Base-by-base conservation (phyloP, 257 asterid genomes). In the Datura wrightii region DNA sequence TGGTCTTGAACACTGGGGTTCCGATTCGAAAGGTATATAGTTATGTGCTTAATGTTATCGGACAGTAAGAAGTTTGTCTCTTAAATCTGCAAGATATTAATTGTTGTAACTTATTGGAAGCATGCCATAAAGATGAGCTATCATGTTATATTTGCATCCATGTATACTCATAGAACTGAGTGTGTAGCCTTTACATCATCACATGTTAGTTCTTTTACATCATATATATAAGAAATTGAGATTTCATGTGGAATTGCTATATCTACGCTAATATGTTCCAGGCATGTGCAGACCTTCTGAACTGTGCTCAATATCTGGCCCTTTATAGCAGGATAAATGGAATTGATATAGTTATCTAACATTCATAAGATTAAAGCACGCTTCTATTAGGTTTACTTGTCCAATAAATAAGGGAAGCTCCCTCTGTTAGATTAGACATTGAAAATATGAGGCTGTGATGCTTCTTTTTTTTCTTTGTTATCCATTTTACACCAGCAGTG, bases 1-100 rank as follows among this genome's bases (percentile, higher is more conserved):
- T 85, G 98, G 98, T 88, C 98, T 97, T 84, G 86, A 95, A 83
- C 99, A 97, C 88, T 97, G 99, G 99, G 99, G 99, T 86, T 97
- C 98, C 13, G 99, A 97, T 87, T 89, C 97, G 10, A 97, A 95
- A 90, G 98, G 97, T 96, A 89, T 46, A 84, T 84, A 62, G 46
- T 76, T 76, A 76, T 31, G 14, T 31, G 60, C n/a, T 0, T 31
- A 31, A 50, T 50, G 41, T 74, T 74, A 74, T 74, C 7, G 13
- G 8, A 46, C 59, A 48, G 13, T 19, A 19, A 48, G 59, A 48
- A 48, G 80, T 74, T 19, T 44, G 58, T n/a, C 58, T 19, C 1
- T 10, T 46, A 50, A 44, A 72, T n/a, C 42, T 13, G 11, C 44
- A 13, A 8, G 44, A 13, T 5, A 8, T 48, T 72, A 10, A 48